A percentile compares a stretch with the other conserved stretches of the same genome.
Conservation (phyloP, 2,329 filamentous ascomycete species). For the Pestalotiopsis sp. region DNA sequence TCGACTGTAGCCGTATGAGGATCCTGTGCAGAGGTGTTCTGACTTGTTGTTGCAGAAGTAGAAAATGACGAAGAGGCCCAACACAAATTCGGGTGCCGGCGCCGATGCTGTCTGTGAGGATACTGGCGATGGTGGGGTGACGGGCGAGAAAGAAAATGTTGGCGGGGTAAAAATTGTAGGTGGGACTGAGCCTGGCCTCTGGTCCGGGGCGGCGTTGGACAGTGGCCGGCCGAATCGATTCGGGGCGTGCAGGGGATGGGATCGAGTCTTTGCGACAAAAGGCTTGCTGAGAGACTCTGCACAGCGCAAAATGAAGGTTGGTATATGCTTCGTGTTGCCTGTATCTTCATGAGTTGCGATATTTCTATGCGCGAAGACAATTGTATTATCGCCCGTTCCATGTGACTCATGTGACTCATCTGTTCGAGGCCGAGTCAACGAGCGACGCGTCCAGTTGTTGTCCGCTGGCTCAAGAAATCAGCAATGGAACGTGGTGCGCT, state of each 20-base stretch:
- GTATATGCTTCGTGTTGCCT: neutral
- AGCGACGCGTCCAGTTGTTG: neutral
- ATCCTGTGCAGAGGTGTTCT: neutral
- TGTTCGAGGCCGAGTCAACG: neutral
- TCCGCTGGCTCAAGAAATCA: neutral
- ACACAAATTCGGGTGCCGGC: neutral
- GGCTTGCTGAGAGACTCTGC: neutral
- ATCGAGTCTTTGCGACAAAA: neutral
- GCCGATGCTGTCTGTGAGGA: neutral
- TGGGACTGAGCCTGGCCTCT: neutral
- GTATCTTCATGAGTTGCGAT: neutral
- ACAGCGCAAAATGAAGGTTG: conserved; percentile 4
- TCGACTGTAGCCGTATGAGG: neutral
- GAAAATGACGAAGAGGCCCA: neutral
- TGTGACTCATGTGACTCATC: conserved; percentile 5
- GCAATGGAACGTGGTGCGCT: no score
- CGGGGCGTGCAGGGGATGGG: neutral
- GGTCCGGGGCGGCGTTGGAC: neutral
- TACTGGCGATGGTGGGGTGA: conserved; percentile 16
- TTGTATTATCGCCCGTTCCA: neutral
- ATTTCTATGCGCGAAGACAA: neutral
- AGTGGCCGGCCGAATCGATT: neutral
- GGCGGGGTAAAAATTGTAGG: conserved; percentile 16
- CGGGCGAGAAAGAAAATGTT: conserved; percentile 12
- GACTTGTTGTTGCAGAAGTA: neutral